Percentiles rank a stretch among this genome's conserved stretches.
Conservation (phyloP, 257 asterid species). For the Capsicum pubescens region DNA sequence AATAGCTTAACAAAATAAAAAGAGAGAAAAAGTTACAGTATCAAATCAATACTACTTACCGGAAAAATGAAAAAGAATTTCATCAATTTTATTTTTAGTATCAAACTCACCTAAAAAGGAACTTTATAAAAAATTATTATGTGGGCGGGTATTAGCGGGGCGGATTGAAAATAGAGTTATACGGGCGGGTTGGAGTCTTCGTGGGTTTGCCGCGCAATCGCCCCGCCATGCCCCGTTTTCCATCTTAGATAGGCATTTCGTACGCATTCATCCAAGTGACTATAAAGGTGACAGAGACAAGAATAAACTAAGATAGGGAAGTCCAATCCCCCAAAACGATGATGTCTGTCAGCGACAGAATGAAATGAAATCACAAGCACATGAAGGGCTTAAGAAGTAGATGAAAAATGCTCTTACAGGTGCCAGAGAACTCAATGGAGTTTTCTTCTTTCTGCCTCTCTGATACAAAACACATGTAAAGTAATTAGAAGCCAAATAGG, state of each 20-base stretch:
- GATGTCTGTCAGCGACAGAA: background rate
- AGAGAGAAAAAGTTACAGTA: too few species aligned
- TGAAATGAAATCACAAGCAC: background rate
- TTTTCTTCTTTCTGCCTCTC: conserved; percentile 23
- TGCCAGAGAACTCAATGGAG: background rate
- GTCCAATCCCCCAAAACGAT: conserved; percentile 6
- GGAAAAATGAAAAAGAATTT: too few species aligned
- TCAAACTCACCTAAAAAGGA: too few species aligned
- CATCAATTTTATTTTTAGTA: too few species aligned
- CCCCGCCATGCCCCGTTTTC: too few species aligned
- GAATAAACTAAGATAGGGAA: background rate
- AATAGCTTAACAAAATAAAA: too few species aligned
- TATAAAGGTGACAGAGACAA: conserved; percentile 10
- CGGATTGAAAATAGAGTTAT: too few species aligned
- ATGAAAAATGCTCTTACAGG: conserved; percentile 21
- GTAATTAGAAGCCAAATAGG: conserved; percentile 1
- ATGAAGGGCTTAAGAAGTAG: conserved; percentile 23
- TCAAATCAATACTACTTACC: too few species aligned
- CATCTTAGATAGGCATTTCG: background rate
- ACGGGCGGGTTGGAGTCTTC: too few species aligned
- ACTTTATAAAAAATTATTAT: too few species aligned
- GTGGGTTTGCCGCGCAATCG: too few species aligned
- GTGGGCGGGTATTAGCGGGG: too few species aligned
- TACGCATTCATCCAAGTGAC: conserved; percentile 3
- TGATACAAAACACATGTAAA: background rate